These are phyloP conservation scores for Panicum miliaceum DNA, from an alignment of 176 grass and related monocot species.

Conservation along the genomic window DNA sequence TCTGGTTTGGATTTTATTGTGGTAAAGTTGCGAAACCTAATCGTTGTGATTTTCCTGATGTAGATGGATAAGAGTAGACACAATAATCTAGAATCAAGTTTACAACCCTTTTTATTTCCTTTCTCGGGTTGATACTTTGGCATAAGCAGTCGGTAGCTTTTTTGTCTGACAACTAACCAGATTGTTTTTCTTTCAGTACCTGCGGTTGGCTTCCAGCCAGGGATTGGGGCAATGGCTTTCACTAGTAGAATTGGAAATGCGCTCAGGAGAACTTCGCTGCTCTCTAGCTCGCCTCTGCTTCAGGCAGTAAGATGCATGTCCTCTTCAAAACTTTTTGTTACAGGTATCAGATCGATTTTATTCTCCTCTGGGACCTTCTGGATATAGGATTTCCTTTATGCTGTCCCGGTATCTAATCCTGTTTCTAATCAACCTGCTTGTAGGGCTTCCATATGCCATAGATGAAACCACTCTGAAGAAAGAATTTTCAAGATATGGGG, in stretches of 20 bases:
- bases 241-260: conserved; percentile 59
- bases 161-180: background rate
- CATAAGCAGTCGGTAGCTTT: background rate
- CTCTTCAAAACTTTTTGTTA: conserved; percentile 89
- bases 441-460: conserved; percentile 75
- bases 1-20: background rate
- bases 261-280: conserved; percentile 48
- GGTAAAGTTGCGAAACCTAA: background rate
- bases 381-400: background rate
- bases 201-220: background rate
- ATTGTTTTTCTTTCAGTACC: background rate
- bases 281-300: conserved; percentile 59
- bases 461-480: conserved; percentile 76
- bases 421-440: background rate
- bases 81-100: background rate
- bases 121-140: background rate
- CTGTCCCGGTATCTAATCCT: background rate
- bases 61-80: background rate
- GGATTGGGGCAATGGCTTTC: conserved; percentile 63
- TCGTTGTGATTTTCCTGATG: background rate
- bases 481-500: conserved; percentile 68
- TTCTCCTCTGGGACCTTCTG: background rate
- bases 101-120: background rate
- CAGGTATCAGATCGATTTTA: conserved; percentile 50
- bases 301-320: conserved; percentile 91